A percentile compares a stretch with the other conserved stretches of the same genome.
These are phyloP conservation scores for Suhomyces sp. DNA, from an alignment of 805 yeast genomes.

Conservation along the genomic window DNA sequence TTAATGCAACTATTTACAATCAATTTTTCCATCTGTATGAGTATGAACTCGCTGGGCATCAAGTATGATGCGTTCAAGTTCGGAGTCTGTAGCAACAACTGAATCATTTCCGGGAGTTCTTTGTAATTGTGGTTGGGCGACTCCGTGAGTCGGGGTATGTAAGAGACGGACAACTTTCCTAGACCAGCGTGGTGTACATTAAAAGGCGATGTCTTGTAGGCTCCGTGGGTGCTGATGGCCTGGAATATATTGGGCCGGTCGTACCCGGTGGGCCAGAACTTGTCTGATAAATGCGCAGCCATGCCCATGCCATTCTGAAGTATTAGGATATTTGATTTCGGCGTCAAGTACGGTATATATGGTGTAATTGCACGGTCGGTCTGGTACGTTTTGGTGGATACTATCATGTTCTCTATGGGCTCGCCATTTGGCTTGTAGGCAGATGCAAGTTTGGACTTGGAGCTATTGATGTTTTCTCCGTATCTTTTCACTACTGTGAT, in stretches of 20 bases:
- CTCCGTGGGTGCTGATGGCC: conserved; percentile 86
- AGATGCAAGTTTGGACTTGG: conserved; percentile 19
- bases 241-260: conserved; percentile 59
- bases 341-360: conserved; percentile 45
- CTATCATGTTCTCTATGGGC: conserved; percentile 54
- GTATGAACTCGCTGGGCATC: conserved; percentile 44
- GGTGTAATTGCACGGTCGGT: conserved; percentile 62
- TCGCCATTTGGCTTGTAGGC: conserved; percentile 19
- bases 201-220: conserved; percentile 43
- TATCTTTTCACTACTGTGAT: conserved; percentile 25
- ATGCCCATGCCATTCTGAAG: conserved; percentile 89
- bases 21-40: conserved; percentile 69
- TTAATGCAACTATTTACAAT: conserved; percentile 81
- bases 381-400: conserved; percentile 79
- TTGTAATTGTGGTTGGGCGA: background rate
- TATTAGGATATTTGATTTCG: conserved; percentile 55
- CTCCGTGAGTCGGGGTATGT: conserved; percentile 39
- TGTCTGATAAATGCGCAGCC: conserved; percentile 45
- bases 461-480: conserved; percentile 14
- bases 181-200: conserved; percentile 61
- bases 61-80: conserved; percentile 26
- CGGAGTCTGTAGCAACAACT: conserved; percentile 19
- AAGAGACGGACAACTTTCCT: conserved; percentile 61
- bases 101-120: conserved; percentile 18
- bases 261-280: conserved; percentile 49